phyloP scores from a whole-genome alignment of 106 monocot species.

The Dendrobium chrysotoxum region DNA sequence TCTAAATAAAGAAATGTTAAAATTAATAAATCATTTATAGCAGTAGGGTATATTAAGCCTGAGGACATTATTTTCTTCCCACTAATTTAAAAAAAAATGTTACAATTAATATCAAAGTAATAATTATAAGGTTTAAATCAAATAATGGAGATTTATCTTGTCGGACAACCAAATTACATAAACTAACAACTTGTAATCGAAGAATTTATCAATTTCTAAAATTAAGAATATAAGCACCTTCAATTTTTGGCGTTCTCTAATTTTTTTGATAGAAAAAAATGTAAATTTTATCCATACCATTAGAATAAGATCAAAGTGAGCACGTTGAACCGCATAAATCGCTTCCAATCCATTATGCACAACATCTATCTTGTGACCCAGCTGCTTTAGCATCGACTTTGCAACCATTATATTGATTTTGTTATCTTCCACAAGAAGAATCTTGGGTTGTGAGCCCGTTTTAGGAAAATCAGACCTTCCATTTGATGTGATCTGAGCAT shows the following conservation, averaged over 20 bases:
- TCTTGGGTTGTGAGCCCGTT: slow-evolving; percentile 17
- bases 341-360: slow-evolving; percentile 73
- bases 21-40: too few species aligned
- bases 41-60: too few species aligned
- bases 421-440: slow-evolving; percentile 84
- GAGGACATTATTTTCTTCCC: too few species aligned
- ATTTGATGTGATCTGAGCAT: slow-evolving; percentile 5
- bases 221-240: not conserved
- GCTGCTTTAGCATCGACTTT: slow-evolving; percentile 59
- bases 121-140: too few species aligned
- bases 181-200: not conserved
- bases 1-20: too few species aligned
- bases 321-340: slow-evolving; percentile 48
- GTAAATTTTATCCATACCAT: slow-evolving; percentile 43
- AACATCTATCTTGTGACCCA: slow-evolving; percentile 49
- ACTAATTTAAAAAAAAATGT: too few species aligned
- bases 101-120: too few species aligned
- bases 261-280: not conserved
- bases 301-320: slow-evolving; percentile 61
- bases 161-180: too few species aligned
- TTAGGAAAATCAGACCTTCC: slow-evolving; percentile 1
- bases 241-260: not conserved
- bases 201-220: not conserved
- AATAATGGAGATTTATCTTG: too few species aligned
- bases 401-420: slow-evolving; percentile 71